A percentile compares a stretch with the other conserved stretches of the same genome.
phyloP scores from a whole-genome alignment of 2,329 filamentous ascomycete species.

The Colletotrichum camelliae region DNA sequence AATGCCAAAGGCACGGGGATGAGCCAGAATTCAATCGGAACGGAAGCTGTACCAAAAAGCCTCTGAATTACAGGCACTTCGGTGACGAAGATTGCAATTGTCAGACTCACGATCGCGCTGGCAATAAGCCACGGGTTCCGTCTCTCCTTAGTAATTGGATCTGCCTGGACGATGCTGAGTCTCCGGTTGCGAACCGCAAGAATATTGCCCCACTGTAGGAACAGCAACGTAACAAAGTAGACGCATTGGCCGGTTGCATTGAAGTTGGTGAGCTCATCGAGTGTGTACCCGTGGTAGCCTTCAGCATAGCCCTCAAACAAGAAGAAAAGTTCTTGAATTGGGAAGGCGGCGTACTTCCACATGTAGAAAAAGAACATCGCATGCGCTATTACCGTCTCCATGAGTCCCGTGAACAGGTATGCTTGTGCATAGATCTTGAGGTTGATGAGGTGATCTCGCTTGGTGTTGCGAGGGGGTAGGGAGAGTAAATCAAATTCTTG shows the following conservation, averaged over 20 bases:
- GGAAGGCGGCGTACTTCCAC: neutral
- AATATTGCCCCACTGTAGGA: neutral
- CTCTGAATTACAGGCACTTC: neutral
- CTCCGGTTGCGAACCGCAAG: neutral
- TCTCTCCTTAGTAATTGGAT: neutral
- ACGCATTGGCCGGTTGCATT: neutral
- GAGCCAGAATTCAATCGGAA: neutral
- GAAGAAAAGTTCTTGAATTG: neutral
- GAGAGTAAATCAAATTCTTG: neutral
- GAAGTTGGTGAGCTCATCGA: neutral
- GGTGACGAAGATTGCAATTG: neutral
- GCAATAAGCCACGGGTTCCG: neutral
- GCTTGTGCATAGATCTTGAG: neutral
- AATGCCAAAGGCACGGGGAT: neutral
- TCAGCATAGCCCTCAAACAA: neutral
- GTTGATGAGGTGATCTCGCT: neutral
- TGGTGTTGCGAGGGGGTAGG: fast-evolving
- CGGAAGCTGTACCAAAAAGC: neutral
- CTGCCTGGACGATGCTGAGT: neutral
- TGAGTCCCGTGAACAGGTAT: neutral
- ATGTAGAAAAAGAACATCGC: neutral
- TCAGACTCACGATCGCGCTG: neutral
- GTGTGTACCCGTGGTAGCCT: neutral
- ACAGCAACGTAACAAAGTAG: neutral
- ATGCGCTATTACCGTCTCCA: neutral